Evolutionary conservation across 169 alveolate species (phyloP).

Genomic region (Plasmodium fragile): DNA sequence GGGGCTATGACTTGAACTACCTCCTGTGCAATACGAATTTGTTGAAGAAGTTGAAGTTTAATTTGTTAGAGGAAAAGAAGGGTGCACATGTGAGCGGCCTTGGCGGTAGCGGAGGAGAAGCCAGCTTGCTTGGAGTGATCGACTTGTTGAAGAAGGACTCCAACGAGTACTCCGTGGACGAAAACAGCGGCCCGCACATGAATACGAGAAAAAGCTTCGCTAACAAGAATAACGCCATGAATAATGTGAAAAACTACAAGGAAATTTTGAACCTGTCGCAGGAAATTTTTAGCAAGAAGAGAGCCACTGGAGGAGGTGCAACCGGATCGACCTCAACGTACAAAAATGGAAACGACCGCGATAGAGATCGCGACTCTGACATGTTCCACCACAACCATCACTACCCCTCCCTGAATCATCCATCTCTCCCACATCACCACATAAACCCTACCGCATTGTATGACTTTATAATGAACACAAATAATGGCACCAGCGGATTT

Average conservation of each 20-base stretch:
- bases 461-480: conserved; percentile 59
- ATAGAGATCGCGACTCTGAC: not conserved
- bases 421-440: conserved; percentile 1
- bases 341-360: not conserved
- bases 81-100: not conserved
- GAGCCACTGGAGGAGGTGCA: not conserved
- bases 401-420: not conserved
- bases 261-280: conserved; percentile 56
- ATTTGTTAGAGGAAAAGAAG: conserved; percentile 39
- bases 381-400: not conserved
- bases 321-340: not conserved
- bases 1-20: conserved; percentile 15
- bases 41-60: conserved; percentile 38
- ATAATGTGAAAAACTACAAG: conserved; percentile 32
- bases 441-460: conserved; percentile 45
- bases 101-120: not conserved
- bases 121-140: not conserved
- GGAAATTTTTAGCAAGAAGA: conserved; percentile 38
- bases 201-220: conserved; percentile 1
- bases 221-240: conserved; percentile 22
- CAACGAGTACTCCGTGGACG: conserved; percentile 26
- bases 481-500: not conserved
- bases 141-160: conserved; percentile 44
- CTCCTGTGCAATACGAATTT: conserved; percentile 33
- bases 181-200: not conserved